Conservation (phyloP, 257 asterid genomes). For the Petrea volubilis region DNA sequence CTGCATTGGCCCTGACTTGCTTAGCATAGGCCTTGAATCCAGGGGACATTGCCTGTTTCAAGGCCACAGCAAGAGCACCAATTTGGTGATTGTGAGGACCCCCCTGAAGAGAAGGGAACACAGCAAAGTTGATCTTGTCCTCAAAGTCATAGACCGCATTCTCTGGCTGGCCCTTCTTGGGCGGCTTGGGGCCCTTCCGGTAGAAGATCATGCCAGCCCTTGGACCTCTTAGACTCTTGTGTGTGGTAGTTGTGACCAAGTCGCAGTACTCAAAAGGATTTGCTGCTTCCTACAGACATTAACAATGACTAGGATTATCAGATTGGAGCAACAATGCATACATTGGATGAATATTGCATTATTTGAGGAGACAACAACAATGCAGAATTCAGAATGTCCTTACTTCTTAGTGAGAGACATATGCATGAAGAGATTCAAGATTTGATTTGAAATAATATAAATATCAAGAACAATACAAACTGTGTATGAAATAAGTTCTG, state of each 20-base stretch:
- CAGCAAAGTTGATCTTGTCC: slow-evolving; percentile 94
- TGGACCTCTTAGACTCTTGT: slow-evolving; percentile 94
- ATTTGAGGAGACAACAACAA: background rate
- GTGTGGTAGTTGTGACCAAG: slow-evolving; percentile 94
- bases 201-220: slow-evolving; percentile 94
- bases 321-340: background rate
- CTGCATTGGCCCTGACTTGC: slow-evolving; percentile 94
- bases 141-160: slow-evolving; percentile 86
- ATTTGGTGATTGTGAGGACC: slow-evolving; percentile 99
- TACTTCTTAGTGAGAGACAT: background rate
- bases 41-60: slow-evolving; percentile 81
- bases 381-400: background rate
- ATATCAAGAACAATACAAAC: background rate
- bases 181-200: slow-evolving; percentile 79
- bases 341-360: background rate
- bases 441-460: background rate
- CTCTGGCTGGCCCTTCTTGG: slow-evolving; percentile 86
- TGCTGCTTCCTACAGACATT: slow-evolving; percentile 70
- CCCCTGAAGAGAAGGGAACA: slow-evolving; percentile 96
- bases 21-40: slow-evolving; percentile 90
- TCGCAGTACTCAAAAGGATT: slow-evolving; percentile 92
- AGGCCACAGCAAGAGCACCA: slow-evolving; percentile 96
- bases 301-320: background rate
- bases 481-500: background rate
- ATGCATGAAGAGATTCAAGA: background rate